phyloP scores from a whole-genome alignment of 1,284 basidiomycete genomes.

The Puccinia hordei region DNA sequence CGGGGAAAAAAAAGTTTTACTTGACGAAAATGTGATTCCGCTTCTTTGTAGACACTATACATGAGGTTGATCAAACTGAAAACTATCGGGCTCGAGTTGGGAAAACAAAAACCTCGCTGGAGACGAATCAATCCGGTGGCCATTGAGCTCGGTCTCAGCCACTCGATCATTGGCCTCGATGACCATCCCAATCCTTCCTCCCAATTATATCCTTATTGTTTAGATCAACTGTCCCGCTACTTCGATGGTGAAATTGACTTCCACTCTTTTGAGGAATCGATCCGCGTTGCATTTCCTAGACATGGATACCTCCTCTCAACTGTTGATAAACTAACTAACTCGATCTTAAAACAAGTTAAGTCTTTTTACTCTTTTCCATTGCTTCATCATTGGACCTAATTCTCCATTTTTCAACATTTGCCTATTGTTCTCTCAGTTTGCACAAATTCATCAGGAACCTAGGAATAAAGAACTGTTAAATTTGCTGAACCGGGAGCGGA shows the following conservation, averaged over 20 bases:
- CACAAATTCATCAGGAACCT: slow-evolving; percentile 46
- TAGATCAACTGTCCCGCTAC: slow-evolving; percentile 41
- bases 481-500: slow-evolving; percentile 36
- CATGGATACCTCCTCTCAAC: slow-evolving; percentile 39
- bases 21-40: neutral
- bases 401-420: neutral
- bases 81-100: slow-evolving; percentile 21
- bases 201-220: slow-evolving; percentile 42
- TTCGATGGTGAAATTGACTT: slow-evolving; percentile 50
- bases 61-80: slow-evolving; percentile 40
- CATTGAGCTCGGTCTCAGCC: slow-evolving; percentile 45
- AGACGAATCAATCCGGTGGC: slow-evolving; percentile 50
- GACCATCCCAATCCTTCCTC: slow-evolving; percentile 33
- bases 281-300: slow-evolving; percentile 40
- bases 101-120: slow-evolving; percentile 33
- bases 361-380: neutral
- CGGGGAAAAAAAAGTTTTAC: neutral
- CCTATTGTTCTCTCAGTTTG: slow-evolving; percentile 26
- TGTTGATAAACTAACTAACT: slow-evolving; percentile 44
- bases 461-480: slow-evolving; percentile 44
- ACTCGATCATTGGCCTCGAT: slow-evolving; percentile 47
- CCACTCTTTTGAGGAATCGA: slow-evolving; percentile 40
- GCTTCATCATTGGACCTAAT: neutral
- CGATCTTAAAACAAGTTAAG: slow-evolving; percentile 47
- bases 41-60: slow-evolving; percentile 35